A percentile compares a stretch with the other conserved stretches of the same genome.
phyloP scores from a whole-genome alignment of 139 green algal species.

The Mesotaenium endlicherianum region DNA sequence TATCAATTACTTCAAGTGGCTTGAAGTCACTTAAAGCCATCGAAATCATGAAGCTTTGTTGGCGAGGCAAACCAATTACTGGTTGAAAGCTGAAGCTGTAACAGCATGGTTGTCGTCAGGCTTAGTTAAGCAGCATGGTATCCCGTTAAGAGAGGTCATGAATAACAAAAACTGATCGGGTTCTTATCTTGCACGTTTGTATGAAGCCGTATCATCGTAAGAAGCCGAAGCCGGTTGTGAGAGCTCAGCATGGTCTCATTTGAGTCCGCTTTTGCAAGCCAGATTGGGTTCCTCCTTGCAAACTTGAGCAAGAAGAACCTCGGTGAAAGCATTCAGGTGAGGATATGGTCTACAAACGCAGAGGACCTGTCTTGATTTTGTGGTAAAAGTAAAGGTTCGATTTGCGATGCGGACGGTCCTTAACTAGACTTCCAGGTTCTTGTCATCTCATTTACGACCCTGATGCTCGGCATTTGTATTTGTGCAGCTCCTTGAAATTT shows the following conservation, averaged over 20 bases:
- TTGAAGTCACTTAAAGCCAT: too few relatives aligned
- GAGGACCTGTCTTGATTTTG: neutral
- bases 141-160: too few relatives aligned
- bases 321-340: neutral
- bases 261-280: constrained; percentile 30
- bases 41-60: too few relatives aligned
- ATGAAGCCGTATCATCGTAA: too few relatives aligned
- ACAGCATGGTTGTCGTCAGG: too few relatives aligned
- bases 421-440: neutral
- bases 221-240: neutral
- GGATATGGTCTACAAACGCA: neutral
- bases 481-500: constrained; percentile 21
- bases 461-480: neutral
- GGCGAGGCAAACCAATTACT: too few relatives aligned
- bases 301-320: constrained; percentile 28
- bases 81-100: too few relatives aligned
- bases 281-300: constrained; percentile 17
- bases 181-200: too few relatives aligned
- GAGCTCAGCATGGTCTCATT: constrained; percentile 36
- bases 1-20: too few relatives aligned
- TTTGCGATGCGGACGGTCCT: neutral
- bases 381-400: too few relatives aligned
- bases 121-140: too few relatives aligned
- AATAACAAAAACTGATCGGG: too few relatives aligned
- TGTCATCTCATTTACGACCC: neutral